Conservation (phyloP, 164 flowering plant species). For the Tetracentron sinense region DNA sequence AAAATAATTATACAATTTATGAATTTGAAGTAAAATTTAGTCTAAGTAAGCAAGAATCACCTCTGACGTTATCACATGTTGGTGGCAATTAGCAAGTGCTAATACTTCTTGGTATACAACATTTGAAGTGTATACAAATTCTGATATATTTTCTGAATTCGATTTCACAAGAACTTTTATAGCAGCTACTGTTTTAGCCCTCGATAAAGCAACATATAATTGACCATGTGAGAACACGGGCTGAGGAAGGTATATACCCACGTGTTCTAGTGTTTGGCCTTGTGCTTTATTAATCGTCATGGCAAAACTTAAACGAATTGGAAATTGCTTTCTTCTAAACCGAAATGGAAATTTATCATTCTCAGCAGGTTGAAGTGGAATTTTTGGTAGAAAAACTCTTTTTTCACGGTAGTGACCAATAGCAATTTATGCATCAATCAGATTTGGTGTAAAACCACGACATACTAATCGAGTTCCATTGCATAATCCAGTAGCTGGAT, state of each 20-base stretch:
- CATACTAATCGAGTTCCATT: background rate
- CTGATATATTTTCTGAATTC: no score
- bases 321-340: background rate
- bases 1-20: no score
- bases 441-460: background rate
- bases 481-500: no score
- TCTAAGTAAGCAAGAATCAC: no score
- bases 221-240: slow-evolving; percentile 6
- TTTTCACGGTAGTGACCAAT: background rate
- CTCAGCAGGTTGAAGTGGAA: background rate
- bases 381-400: background rate
- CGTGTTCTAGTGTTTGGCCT: slow-evolving; percentile 3
- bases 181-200: no score
- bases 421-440: background rate
- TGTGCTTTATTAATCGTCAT: slow-evolving; percentile 8
- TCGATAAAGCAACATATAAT: slow-evolving; percentile 2
- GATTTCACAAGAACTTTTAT: no score
- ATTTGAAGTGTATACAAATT: no score
- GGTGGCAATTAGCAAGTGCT: no score
- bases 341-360: background rate
- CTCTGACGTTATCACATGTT: no score
- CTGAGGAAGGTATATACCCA: slow-evolving; percentile 2
- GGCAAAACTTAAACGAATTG: background rate
- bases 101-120: no score
- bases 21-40: no score